A percentile compares a stretch with the other conserved stretches of the same genome.
phyloP scores from a whole-genome alignment of 805 yeast species.

The Jamesozyma spencerorum region DNA sequence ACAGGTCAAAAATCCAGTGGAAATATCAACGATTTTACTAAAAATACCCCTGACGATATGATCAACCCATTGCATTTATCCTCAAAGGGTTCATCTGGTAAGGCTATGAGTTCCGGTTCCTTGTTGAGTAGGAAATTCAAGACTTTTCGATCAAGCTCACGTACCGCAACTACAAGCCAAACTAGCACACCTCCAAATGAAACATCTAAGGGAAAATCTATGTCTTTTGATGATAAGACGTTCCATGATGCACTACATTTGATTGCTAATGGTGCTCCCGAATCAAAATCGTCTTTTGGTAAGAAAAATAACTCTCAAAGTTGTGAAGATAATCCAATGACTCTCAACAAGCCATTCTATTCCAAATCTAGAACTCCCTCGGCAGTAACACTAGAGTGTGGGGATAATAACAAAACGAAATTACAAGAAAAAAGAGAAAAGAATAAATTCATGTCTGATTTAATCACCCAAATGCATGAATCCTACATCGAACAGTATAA shows the following conservation, averaged over 20 bases:
- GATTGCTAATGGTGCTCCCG: background rate
- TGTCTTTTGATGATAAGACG: background rate
- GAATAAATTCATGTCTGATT: conserved; percentile 18
- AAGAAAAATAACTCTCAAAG: too few relatives aligned
- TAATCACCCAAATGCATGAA: conserved; percentile 20
- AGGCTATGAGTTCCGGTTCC: conserved; percentile 22
- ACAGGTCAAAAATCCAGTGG: too few relatives aligned
- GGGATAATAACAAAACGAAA: too few relatives aligned
- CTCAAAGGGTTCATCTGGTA: conserved; percentile 7
- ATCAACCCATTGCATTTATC: background rate
- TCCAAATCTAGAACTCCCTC: conserved; percentile 1
- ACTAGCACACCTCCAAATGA: conserved; percentile 3
- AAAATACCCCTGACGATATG: background rate
- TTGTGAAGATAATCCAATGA: too few relatives aligned
- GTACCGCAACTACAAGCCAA: conserved; percentile 5
- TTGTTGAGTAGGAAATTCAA: conserved; percentile 21
- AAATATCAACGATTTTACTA: too few relatives aligned
- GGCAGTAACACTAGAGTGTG: background rate
- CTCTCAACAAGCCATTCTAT: too few relatives aligned
- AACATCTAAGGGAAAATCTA: background rate
- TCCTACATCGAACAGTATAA: conserved; percentile 18
- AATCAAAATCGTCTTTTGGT: too few relatives aligned
- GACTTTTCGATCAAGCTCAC: conserved; percentile 12
- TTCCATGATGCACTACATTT: background rate
- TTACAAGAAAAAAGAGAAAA: conserved; percentile 3